phyloP scores from a whole-genome alignment of 108 stramenopile species.

The Poteriospumella lacustris region DNA sequence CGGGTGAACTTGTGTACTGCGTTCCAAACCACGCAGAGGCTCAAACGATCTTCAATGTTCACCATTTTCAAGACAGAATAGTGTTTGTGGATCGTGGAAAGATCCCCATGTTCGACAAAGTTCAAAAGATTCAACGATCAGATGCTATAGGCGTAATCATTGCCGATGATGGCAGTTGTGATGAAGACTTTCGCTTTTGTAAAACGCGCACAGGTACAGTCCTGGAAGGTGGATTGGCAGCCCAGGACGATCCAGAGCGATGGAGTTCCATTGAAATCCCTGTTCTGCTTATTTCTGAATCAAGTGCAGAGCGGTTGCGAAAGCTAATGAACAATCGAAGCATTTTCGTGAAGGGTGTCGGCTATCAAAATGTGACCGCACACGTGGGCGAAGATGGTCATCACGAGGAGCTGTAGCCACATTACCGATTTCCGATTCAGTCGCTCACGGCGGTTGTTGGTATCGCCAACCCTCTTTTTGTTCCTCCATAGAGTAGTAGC shows the following conservation, averaged over 20 bases:
- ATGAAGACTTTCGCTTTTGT: background rate
- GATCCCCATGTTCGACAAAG: background rate
- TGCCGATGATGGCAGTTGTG: conserved; percentile 11
- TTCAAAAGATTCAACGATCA: background rate
- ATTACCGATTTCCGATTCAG: no score
- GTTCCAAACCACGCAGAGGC: background rate
- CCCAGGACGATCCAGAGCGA: background rate
- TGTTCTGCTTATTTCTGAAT: background rate
- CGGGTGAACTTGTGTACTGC: conserved; percentile 3
- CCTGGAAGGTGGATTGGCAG: background rate
- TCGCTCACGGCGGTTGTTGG: no score
- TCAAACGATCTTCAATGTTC: background rate
- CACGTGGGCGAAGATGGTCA: background rate
- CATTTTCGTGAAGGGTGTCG: background rate
- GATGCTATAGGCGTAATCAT: background rate
- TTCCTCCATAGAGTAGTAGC: no score
- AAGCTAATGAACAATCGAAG: background rate
- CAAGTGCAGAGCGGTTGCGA: background rate
- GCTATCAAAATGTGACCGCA: background rate
- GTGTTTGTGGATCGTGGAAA: background rate
- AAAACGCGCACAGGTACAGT: background rate
- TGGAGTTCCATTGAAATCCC: background rate
- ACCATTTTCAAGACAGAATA: background rate
- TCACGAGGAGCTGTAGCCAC: background rate
- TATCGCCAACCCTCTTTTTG: no score